A percentile compares a stretch with the other conserved stretches of the same genome.
Conservation (phyloP, 2,329 filamentous ascomycete species). For the Curvularia lunata region DNA sequence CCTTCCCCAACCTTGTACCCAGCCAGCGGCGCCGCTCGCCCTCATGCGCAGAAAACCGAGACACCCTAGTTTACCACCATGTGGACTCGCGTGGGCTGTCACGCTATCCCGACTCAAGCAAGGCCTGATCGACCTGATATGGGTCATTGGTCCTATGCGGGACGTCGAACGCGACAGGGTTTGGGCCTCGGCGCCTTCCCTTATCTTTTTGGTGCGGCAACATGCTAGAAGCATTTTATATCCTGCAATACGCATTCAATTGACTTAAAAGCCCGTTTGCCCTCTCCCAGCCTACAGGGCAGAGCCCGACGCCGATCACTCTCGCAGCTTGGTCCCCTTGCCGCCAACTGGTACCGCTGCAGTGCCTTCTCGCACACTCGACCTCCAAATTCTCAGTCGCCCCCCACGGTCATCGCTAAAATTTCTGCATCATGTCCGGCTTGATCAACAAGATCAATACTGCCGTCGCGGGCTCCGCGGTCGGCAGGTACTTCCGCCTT, state of each 20-base stretch:
- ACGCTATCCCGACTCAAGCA: slow-evolving; percentile 12
- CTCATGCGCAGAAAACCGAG: slow-evolving; percentile 13
- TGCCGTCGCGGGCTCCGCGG: slow-evolving; percentile 42
- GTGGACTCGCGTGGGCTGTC: slow-evolving; percentile 16
- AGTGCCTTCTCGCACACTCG: not conserved
- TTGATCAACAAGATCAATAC: slow-evolving; percentile 46
- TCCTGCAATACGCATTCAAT: slow-evolving; percentile 18
- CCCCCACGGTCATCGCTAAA: slow-evolving; percentile 14
- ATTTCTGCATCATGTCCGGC: slow-evolving; percentile 35
- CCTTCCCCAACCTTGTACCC: slow-evolving; percentile 8
- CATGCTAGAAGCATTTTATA: slow-evolving; percentile 29
- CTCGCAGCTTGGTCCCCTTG: slow-evolving; percentile 11
- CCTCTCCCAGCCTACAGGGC: slow-evolving; percentile 9
- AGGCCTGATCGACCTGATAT: slow-evolving; percentile 14
- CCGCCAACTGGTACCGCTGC: slow-evolving; percentile 6
- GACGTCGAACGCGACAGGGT: slow-evolving; percentile 13
- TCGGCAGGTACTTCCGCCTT: slow-evolving; percentile 67
- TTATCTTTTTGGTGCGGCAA: slow-evolving; percentile 44
- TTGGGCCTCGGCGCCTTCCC: slow-evolving; percentile 31
- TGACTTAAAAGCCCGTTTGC: slow-evolving; percentile 21
- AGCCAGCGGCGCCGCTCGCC: slow-evolving; percentile 9
- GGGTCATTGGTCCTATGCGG: slow-evolving; percentile 15
- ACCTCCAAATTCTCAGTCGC: slow-evolving; percentile 6
- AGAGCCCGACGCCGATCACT: slow-evolving; percentile 17
- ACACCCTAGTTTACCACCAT: slow-evolving; percentile 12